Percentiles rank a stretch among this genome's conserved stretches.
phyloP scores from a whole-genome alignment of 78 protist species.

The Speleostelium caveatum region DNA sequence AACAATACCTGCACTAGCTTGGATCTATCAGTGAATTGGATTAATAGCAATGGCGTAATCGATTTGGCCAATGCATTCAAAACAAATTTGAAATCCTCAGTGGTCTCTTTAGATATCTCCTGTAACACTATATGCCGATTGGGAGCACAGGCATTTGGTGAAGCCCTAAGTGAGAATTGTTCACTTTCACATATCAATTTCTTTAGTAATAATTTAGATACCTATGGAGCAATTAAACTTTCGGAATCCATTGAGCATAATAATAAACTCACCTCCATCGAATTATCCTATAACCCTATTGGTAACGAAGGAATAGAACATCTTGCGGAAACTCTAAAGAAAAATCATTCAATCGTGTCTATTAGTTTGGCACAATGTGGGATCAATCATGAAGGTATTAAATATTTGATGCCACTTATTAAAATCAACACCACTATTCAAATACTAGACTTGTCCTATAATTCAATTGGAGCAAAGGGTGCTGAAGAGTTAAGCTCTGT shows the following conservation, averaged over 20 bases:
- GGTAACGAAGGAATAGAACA: conserved; percentile 38
- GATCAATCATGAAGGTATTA: conserved; percentile 32
- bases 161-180: conserved; percentile 3
- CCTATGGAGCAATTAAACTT: conserved; percentile 22
- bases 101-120: conserved; percentile 23
- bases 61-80: conserved; percentile 30
- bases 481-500: conserved; percentile 12
- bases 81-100: conserved; percentile 6
- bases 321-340: background rate
- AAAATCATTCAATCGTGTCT: conserved; percentile 25
- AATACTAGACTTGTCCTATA: conserved; percentile 35
- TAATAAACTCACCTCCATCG: conserved; percentile 19
- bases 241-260: background rate
- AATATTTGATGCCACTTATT: conserved; percentile 6
- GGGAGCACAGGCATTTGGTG: conserved; percentile 29
- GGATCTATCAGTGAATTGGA: conserved; percentile 73
- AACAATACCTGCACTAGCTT: conserved; percentile 10
- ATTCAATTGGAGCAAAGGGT: conserved; percentile 48
- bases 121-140: conserved; percentile 45
- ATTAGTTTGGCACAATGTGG: conserved; percentile 28
- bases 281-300: conserved; percentile 23
- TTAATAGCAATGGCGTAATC: conserved; percentile 20
- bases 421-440: conserved; percentile 1
- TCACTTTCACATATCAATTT: conserved; percentile 17
- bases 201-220: conserved; percentile 56